Evolutionary conservation across 352 stramenopile genomes (phyloP), one percentile per base, ranked within the genome.

Genomic region (Phytophthora europaea): DNA sequence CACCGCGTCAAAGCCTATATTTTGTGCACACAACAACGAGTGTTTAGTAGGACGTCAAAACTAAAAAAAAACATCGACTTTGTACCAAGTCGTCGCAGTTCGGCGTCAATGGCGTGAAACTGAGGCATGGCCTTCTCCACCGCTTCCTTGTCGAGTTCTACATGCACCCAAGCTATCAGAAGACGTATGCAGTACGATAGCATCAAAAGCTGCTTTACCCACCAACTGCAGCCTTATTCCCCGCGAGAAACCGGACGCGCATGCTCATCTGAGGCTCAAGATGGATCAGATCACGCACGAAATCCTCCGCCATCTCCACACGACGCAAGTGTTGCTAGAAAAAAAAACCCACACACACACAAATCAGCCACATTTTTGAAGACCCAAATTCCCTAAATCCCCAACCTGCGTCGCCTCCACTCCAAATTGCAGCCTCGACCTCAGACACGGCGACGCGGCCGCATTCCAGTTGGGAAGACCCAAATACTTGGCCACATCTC

Each of bases 401-500:
- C 36, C 36, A 43, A 97, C 89, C 65, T 93, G 70, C 0, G 92
- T 97, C 6, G 97, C 97, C 55, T 94, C 72, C 1, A 99, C 94
- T 48, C 98, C 98, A 72, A 99, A 97, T 7, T 97, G 95, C 43
- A 99, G 79, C 38, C 98, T 87, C 26, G 95, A 99, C 26, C 98
- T 85, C 57, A 99, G 72, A 84, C 98, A 99, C 8, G 98, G 98
- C 6, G 96, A 99, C 18, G 98, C 98, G 0, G 98, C 97, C 23
- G 91, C 83, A 72, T 99, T 98, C 94, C 96, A 99, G 80, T 99
- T 99, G 2, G 92, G 90, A 6, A 99, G 74, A 33, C 93, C 94
- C 15, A 99, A 70, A 53, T 96, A 93, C 56, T 96, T 96, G 12
- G 96, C 94, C 33, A 95, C 78, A 72, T 94, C 81, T 34, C 87